A percentile compares a stretch with the other conserved stretches of the same genome.
phyloP scores from a whole-genome alignment of 495 filamentous ascomycete genomes.

The Aspergillus ostianus region DNA sequence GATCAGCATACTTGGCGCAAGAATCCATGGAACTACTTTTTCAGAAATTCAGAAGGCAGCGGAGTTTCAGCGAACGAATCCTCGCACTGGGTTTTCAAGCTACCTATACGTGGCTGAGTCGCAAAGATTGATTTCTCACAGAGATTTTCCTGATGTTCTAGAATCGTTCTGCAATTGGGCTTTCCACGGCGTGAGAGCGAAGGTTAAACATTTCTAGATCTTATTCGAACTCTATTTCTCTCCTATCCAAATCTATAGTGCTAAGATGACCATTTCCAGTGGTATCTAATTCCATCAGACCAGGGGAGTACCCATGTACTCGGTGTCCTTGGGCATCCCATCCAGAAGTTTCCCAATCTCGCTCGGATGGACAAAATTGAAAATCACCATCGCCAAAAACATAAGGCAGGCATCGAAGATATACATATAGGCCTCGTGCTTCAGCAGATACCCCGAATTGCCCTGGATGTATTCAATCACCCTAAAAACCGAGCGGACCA shows the following conservation, averaged over 20 bases:
- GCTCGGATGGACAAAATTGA: slow-evolving; percentile 35
- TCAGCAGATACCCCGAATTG: slow-evolving; percentile 42
- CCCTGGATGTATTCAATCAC: slow-evolving; percentile 59
- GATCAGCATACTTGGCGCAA: background rate
- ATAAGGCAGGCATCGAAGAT: slow-evolving; percentile 59
- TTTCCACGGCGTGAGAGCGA: no score
- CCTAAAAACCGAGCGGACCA: slow-evolving; percentile 58
- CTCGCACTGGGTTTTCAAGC: background rate
- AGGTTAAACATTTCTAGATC: no score
- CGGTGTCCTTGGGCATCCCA: background rate
- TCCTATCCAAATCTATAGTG: background rate
- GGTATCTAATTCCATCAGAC: background rate
- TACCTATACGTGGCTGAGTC: background rate
- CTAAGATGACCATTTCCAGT: background rate
- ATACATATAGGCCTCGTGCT: slow-evolving; percentile 56
- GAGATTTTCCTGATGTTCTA: background rate
- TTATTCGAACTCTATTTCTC: no score
- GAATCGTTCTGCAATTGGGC: background rate
- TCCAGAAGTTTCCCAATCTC: slow-evolving; percentile 14
- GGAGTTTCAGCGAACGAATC: background rate
- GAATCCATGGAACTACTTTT: background rate
- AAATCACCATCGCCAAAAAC: slow-evolving; percentile 46
- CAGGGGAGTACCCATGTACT: background rate
- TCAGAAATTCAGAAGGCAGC: background rate
- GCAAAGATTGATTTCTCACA: background rate